phyloP scores from a whole-genome alignment of 1,139 yeast genomes.

The Debaryomycetaceae sp. region DNA sequence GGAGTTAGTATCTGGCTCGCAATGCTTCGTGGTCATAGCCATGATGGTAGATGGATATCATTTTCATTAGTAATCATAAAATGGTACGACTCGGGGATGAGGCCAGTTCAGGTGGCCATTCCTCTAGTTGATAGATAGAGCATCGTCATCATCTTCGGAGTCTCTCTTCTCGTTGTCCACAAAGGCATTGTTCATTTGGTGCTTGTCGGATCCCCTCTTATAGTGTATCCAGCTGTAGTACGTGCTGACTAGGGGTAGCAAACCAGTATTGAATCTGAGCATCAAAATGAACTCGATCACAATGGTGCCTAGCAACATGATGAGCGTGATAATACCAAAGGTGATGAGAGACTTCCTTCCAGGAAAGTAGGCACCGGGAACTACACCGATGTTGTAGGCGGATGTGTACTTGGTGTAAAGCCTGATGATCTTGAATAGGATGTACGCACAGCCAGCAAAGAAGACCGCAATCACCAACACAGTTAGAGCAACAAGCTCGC shows the following conservation, averaged over 20 bases:
- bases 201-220: too few species aligned
- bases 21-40: too few species aligned
- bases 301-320: constrained; percentile 36
- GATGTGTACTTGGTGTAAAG: constrained; percentile 43
- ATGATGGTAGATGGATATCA: too few species aligned
- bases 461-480: constrained; percentile 28
- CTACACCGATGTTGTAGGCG: constrained; percentile 17
- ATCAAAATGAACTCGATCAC: constrained; percentile 33
- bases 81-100: too few species aligned
- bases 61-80: too few species aligned
- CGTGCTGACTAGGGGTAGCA: constrained; percentile 26
- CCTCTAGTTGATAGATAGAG: too few species aligned
- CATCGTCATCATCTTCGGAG: too few species aligned
- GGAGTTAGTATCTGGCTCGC: too few species aligned
- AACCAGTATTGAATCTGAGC: constrained; percentile 39
- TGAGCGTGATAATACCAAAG: constrained; percentile 46
- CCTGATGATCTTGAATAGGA: constrained; percentile 47
- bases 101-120: too few species aligned
- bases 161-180: too few species aligned
- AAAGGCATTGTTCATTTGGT: too few species aligned
- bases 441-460: constrained; percentile 46
- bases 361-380: constrained; percentile 39
- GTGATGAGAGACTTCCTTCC: constrained; percentile 47
- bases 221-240: constrained; percentile 19
- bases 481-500: constrained; percentile 33